These are phyloP conservation scores for Penicillium glabrum DNA, from an alignment of 2,329 filamentous ascomycete species.

Conservation along the genomic window DNA sequence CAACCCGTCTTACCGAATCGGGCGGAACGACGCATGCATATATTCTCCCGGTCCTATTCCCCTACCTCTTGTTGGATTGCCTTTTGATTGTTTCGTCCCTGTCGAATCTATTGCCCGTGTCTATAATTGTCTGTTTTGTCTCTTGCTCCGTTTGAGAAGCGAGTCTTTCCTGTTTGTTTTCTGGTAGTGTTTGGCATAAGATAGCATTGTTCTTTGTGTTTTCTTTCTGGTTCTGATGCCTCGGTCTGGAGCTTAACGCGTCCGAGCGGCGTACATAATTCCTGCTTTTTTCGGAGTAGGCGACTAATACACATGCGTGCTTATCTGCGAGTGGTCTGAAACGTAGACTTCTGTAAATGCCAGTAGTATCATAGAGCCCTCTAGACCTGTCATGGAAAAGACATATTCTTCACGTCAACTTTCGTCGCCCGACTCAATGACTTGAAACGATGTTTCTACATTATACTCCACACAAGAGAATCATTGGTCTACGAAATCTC, in stretches of 20 bases:
- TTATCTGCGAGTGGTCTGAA: background rate
- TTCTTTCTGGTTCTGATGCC: slow-evolving; percentile 1
- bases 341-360: background rate
- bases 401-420: background rate
- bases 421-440: background rate
- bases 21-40: slow-evolving; percentile 22
- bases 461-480: background rate
- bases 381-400: background rate
- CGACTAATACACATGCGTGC: slow-evolving; percentile 3
- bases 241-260: background rate
- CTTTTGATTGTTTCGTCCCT: slow-evolving; percentile 17
- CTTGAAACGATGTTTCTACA: background rate
- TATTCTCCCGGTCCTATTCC: slow-evolving; percentile 17
- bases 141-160: slow-evolving; percentile 28
- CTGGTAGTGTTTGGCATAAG: slow-evolving; percentile 10
- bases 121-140: slow-evolving; percentile 23
- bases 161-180: slow-evolving; percentile 17
- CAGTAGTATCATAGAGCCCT: background rate
- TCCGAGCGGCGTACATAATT: slow-evolving; percentile 6
- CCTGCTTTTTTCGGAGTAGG: slow-evolving; percentile 3
- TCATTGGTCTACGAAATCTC: background rate
- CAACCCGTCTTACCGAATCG: background rate
- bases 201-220: slow-evolving; percentile 6
- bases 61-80: slow-evolving; percentile 8
- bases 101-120: slow-evolving; percentile 26